Percentiles rank a stretch among this genome's conserved stretches.
phyloP scores from a whole-genome alignment of 176 grass and related monocot species.

The Bromus sterilis region DNA sequence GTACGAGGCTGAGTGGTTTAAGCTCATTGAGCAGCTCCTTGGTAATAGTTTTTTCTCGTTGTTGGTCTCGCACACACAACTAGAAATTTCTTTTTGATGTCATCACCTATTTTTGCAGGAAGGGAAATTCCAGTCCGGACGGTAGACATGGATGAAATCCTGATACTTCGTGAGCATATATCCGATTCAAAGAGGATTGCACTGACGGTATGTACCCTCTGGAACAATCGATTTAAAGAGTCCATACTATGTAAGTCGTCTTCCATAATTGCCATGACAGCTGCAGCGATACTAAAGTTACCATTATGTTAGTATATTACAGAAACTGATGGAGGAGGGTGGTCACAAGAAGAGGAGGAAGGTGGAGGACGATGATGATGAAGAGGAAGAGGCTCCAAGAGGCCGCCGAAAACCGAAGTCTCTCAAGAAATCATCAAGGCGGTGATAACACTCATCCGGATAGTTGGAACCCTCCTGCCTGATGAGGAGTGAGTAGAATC shows the following conservation, averaged over 20 bases:
- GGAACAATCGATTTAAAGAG: background rate
- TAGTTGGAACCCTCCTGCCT: background rate
- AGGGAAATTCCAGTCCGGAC: slow-evolving; percentile 40
- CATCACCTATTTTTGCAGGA: slow-evolving; percentile 26
- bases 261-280: background rate
- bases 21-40: slow-evolving; percentile 65
- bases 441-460: slow-evolving; percentile 18
- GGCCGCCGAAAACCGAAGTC: slow-evolving; percentile 19
- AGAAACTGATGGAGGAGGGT: slow-evolving; percentile 63
- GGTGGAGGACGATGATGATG: slow-evolving; percentile 52
- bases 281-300: background rate
- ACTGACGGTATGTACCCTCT: slow-evolving; percentile 32
- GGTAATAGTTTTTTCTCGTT: slow-evolving; percentile 20
- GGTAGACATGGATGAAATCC: slow-evolving; percentile 42
- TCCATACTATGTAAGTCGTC: background rate
- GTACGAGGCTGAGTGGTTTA: slow-evolving; percentile 78
- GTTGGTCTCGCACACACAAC: background rate
- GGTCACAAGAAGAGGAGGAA: slow-evolving; percentile 57
- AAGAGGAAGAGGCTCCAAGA: slow-evolving; percentile 26
- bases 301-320: background rate
- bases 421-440: slow-evolving; percentile 43
- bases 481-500: background rate
- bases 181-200: slow-evolving; percentile 67
- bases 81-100: background rate
- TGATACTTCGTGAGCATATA: slow-evolving; percentile 54